Percentiles rank a stretch among this genome's conserved stretches.
phyloP scores from a whole-genome alignment of 805 yeast genomes.

The Debaryomyces castellii region DNA sequence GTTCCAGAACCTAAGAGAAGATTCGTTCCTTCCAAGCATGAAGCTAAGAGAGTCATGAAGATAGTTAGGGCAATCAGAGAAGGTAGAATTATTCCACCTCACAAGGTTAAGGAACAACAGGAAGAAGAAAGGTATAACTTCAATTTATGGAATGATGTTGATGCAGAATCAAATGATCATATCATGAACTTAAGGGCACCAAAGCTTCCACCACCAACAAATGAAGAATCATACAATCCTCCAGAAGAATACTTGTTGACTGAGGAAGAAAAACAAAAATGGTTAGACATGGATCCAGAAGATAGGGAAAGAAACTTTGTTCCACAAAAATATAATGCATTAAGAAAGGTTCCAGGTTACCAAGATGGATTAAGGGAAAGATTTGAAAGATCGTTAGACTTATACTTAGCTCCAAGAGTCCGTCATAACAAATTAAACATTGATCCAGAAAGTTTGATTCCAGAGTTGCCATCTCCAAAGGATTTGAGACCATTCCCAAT shows the following conservation, averaged over 20 bases:
- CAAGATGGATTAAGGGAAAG: constrained; percentile 81
- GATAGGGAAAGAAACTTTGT: constrained; percentile 79
- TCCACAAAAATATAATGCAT: constrained; percentile 77
- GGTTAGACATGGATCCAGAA: constrained; percentile 67
- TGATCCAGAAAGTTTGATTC: constrained; percentile 94
- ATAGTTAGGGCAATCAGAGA: constrained; percentile 94
- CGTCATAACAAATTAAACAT: constrained; percentile 87
- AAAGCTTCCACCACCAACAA: constrained; percentile 90
- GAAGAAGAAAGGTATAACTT: constrained; percentile 53
- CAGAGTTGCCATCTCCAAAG: constrained; percentile 94
- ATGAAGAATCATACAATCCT: constrained; percentile 96
- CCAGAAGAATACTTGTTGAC: constrained; percentile 90
- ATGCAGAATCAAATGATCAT: constrained; percentile 61
- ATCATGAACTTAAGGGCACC: constrained; percentile 94
- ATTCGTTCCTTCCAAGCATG: constrained; percentile 94
- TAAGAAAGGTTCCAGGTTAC: constrained; percentile 94
- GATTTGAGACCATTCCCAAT: constrained; percentile 97
- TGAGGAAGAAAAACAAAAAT: constrained; percentile 71
- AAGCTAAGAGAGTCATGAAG: constrained; percentile 95
- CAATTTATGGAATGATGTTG: constrained; percentile 80
- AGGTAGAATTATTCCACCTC: constrained; percentile 85
- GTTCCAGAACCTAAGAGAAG: constrained; percentile 97
- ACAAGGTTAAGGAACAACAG: constrained; percentile 49
- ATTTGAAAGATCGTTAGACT: constrained; percentile 90
- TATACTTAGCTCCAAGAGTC: constrained; percentile 91